Base-by-base conservation (phyloP, 2,329 filamentous ascomycete species). In the Beauveria sp. region DNA sequence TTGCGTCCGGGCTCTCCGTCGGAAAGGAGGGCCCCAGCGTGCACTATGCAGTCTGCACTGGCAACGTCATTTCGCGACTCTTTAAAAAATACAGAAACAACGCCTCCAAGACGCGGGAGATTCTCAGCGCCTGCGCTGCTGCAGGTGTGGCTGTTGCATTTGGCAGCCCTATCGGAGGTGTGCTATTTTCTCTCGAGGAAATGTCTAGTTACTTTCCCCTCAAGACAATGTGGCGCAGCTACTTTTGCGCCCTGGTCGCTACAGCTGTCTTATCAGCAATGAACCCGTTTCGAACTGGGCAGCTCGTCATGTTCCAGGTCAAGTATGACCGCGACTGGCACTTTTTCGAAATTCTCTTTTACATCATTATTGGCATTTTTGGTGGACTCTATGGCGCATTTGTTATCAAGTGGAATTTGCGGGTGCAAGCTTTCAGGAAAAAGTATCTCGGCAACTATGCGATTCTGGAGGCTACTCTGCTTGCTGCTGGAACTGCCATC, bases 251-350 rank as follows among this genome's bases (percentile, higher is more conserved):
- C 34, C 77, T 99, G 65, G 93, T 99, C 5, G 94, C 92, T 5
- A 97, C 94, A 1, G 91, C 92, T 55, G 91, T 96, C 18, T 77
- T 99, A 44, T 89, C 94, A 28, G 91, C 90, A 62, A 96, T 99
- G 91, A 99, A 99, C 68, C 94, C 94, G 24, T 99, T 99, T 76
- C 82, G 94, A 57, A 97, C 94, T 0, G 94, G 94, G 22, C 94
- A 99, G 71, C 82, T 99, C 47, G 94, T 99, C 84, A 97, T 99
- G 93, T 99, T 99, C 75, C 92, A 96, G 69, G 93, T 99, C 69
- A 86, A 86, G 68, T 99, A 99, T 71, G 93, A 97, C 73, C 88
- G 93, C 46, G 88, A 90, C 46, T 99, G 94, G 94, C 94, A 99
- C 76, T 96, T 96, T 70, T 99, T 99, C 70, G 94, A 99, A 72